Evolutionary conservation across 2,329 filamentous ascomycete genomes (phyloP), one percentile per base, ranked within the genome.

Genomic region (Botryotinia convoluta): DNA sequence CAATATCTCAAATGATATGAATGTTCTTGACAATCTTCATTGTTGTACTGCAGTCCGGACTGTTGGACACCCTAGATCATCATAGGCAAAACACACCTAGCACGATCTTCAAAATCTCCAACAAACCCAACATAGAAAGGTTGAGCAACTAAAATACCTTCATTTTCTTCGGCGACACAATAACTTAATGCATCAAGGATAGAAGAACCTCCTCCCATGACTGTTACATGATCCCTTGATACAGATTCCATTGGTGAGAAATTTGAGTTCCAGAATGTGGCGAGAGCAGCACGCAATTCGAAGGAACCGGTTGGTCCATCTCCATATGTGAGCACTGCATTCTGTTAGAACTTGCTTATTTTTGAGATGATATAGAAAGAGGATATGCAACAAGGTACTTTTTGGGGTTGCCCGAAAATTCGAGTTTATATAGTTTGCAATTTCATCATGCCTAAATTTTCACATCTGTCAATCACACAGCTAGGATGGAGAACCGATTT

Each of bases 81-180:
- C 7, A 9, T 4, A 42, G 18, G 42, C 32, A 29, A 59, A 22
- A 61, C 72, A 42, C 4, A 75, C 74, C 48, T 60, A 59, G 74
- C 67, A 3, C 84, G 78, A 29, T 82, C 78, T 72, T 81, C 76
- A 4, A 84, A 77, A 76, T 88, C 86, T 1, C 82, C 78, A 26
- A 83, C 80, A 70, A 87, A 87, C 20, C 84, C 82, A 20, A 83
- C 82, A 70, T 87, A 88, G 10, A 83, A 80, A 0, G 86, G 85
- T n/a, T 82, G 79, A 37, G 80, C 82, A 8, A 86, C 78, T 22
- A 88, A 75, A 32, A 87, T 82, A 0, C 82, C 85, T 44, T 87
- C 84, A 0, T 82, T 82, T 1, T 80, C 78, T 60, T 84, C 83
- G 16, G 82, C 82, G 1, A 87, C 74, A 14, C 79, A 81, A 72